Percentiles rank a stretch among this genome's conserved stretches.
Evolutionary conservation across 345 rosid genomes (phyloP).

Genomic region (Boechera retrofracta): DNA sequence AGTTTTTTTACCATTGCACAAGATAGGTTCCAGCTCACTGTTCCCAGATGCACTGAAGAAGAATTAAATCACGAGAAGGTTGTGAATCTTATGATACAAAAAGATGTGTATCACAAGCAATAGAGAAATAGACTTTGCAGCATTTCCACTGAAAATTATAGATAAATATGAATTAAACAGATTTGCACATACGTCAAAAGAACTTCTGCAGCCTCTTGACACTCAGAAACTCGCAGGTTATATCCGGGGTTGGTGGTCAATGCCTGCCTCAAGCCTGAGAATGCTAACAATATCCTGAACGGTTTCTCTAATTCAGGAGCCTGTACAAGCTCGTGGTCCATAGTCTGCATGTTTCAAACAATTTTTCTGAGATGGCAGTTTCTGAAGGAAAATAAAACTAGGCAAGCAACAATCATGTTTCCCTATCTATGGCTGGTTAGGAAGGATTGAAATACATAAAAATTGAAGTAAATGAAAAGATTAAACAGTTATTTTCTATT

Average conservation of each 20-base stretch:
- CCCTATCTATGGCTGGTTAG: constrained; percentile 1
- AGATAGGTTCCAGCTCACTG: constrained; percentile 53
- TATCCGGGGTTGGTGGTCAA: constrained; percentile 93
- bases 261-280: constrained; percentile 92
- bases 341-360: constrained; percentile 61
- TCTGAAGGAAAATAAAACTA: constrained; percentile 27
- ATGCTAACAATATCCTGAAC: constrained; percentile 86
- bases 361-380: constrained; percentile 47
- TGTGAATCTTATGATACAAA: constrained; percentile 8
- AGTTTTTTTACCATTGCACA: constrained; percentile 67
- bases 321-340: constrained; percentile 71
- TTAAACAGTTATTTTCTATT: neutral
- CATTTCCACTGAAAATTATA: constrained; percentile 13
- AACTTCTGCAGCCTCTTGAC: constrained; percentile 88
- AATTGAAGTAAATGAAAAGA: constrained; percentile 4
- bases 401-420: constrained; percentile 29
- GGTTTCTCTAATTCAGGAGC: constrained; percentile 55
- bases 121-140: constrained; percentile 11
- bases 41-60: constrained; percentile 74
- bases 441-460: constrained; percentile 3
- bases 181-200: constrained; percentile 66
- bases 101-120: constrained; percentile 13
- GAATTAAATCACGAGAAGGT: constrained; percentile 21
- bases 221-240: constrained; percentile 86
- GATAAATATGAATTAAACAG: constrained; percentile 17